Percentiles rank a stretch among this genome's conserved stretches.
Conservation (phyloP, 768 basidiomycete genomes). For the Amanita inopinata region DNA sequence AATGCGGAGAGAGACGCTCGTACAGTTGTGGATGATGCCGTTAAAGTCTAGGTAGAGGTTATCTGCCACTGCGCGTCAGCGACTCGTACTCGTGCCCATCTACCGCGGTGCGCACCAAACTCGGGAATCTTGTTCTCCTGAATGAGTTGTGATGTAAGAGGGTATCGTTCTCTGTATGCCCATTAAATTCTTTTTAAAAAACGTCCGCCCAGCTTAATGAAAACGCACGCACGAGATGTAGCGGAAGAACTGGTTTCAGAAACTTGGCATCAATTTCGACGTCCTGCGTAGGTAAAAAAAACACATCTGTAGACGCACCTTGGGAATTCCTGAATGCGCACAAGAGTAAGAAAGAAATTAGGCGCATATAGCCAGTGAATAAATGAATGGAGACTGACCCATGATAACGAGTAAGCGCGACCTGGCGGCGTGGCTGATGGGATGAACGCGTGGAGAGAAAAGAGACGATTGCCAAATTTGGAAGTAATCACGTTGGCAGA, state of each 20-base stretch:
- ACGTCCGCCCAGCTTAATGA: no score
- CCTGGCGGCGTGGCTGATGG: not conserved
- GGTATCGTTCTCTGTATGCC: slow-evolving; percentile 91
- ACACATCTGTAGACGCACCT: slow-evolving; percentile 33
- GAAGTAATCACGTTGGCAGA: no score
- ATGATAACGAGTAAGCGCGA: slow-evolving; percentile 1
- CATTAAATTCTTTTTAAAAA: no score
- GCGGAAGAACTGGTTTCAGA: slow-evolving; percentile 73
- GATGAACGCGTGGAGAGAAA: not conserved
- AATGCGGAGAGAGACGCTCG: slow-evolving; percentile 13
- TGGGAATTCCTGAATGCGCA: slow-evolving; percentile 44
- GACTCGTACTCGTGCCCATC: not conserved
- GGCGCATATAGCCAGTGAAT: not conserved
- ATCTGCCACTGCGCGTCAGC: slow-evolving; percentile 32
- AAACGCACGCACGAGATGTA: slow-evolving; percentile 74
- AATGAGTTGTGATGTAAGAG: slow-evolving; percentile 94
- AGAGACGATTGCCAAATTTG: slow-evolving; percentile 5
- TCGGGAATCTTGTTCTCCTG: slow-evolving; percentile 99
- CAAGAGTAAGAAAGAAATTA: not conserved
- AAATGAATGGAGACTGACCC: slow-evolving; percentile 11
- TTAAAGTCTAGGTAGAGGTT: slow-evolving; percentile 94
- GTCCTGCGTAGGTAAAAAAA: not conserved
- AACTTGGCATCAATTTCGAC: slow-evolving; percentile 8
- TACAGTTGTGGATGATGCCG: slow-evolving; percentile 82
- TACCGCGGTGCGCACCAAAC: slow-evolving; percentile 55